Evolutionary conservation across 2,329 filamentous ascomycete genomes (phyloP).

Genomic region (Decorospora gaudefroyi): DNA sequence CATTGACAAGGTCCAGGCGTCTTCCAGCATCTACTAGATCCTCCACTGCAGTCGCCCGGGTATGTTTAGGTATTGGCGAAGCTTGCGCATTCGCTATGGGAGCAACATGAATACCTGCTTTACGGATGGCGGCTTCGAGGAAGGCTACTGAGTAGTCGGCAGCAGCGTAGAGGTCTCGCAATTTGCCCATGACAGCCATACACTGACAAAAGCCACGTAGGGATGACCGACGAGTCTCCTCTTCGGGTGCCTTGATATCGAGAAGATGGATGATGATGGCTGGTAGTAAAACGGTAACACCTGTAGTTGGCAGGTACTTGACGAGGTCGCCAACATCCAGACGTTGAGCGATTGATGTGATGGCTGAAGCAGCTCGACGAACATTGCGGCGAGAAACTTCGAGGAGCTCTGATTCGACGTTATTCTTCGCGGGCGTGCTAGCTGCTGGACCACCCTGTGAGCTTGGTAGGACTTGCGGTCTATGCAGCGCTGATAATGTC

Average conservation of each 20-base stretch:
- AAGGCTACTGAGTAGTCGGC: conserved; percentile 97
- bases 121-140: conserved; percentile 86
- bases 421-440: conserved; percentile 48
- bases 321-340: conserved; percentile 75
- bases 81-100: conserved; percentile 39
- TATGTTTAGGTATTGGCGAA: conserved; percentile 30
- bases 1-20: conserved; percentile 43
- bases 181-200: conserved; percentile 85
- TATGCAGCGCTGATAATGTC: conserved; percentile 85
- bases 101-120: conserved; percentile 76
- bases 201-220: conserved; percentile 85
- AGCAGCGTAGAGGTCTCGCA: conserved; percentile 87
- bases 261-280: conserved; percentile 93
- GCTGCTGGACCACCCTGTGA: conserved; percentile 59
- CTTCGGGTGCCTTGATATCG: conserved; percentile 83
- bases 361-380: conserved; percentile 79
- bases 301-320: conserved; percentile 81
- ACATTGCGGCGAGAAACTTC: conserved; percentile 83
- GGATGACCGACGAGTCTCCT: conserved; percentile 71
- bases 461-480: conserved; percentile 84
- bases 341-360: conserved; percentile 80
- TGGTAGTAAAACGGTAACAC: conserved; percentile 86
- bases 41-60: conserved; percentile 50
- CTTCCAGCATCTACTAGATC: conserved; percentile 54
- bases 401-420: conserved; percentile 66